phyloP scores from a whole-genome alignment of 305 asterid species.

The Solanum hybrid region DNA sequence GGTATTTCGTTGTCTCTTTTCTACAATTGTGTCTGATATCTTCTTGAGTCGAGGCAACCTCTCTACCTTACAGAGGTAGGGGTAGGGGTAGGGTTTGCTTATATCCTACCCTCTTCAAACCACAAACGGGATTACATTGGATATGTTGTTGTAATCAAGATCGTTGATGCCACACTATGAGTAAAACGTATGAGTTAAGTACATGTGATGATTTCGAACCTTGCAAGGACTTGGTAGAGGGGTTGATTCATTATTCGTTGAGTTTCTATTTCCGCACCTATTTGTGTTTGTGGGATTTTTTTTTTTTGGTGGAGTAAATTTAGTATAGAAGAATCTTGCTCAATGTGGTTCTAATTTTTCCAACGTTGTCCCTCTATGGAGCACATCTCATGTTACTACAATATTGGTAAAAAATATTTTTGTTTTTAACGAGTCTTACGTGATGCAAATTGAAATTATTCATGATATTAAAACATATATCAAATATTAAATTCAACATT shows the following conservation, averaged over 20 bases:
- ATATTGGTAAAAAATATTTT: neutral
- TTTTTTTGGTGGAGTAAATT: neutral
- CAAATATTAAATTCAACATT: no score
- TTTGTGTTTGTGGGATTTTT: neutral
- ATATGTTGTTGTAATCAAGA: neutral
- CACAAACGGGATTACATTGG: neutral
- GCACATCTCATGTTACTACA: neutral
- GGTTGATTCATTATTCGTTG: neutral
- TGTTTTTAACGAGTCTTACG: neutral
- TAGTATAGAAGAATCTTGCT: neutral
- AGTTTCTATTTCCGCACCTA: neutral
- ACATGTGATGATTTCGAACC: neutral
- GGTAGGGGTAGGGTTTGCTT: neutral
- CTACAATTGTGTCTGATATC: neutral
- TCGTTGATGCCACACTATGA: neutral
- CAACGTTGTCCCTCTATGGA: neutral
- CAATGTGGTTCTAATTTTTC: neutral
- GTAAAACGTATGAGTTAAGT: neutral
- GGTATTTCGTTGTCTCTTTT: neutral
- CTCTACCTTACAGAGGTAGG: neutral
- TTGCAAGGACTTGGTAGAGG: neutral
- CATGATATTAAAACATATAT: no score
- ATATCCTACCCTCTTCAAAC: neutral
- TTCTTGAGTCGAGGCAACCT: neutral
- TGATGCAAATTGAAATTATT: no score